Percentiles rank a stretch among this genome's conserved stretches.
Evolutionary conservation across 2,329 filamentous ascomycete genomes (phyloP).

Genomic region (Exophiala spinifera): DNA sequence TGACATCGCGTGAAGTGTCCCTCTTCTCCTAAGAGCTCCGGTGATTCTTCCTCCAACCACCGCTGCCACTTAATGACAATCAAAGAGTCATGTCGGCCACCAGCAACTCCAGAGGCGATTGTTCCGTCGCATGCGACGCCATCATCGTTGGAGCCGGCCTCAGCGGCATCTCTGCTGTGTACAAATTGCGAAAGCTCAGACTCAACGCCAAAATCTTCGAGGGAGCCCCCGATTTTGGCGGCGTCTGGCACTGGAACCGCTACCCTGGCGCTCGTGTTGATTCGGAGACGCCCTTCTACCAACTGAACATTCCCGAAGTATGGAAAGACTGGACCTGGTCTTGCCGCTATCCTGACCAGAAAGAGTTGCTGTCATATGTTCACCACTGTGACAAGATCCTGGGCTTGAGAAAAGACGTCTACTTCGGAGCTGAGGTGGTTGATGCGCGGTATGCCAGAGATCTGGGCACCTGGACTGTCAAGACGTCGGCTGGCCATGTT

Average conservation of each 20-base stretch:
- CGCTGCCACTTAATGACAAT: too few species aligned
- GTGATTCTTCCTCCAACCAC: too few species aligned
- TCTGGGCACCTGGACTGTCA: constrained; percentile 37
- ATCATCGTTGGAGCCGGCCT: constrained; percentile 32
- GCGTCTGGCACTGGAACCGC: constrained; percentile 46
- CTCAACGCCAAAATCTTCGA: constrained; percentile 51
- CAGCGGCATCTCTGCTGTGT: constrained; percentile 50
- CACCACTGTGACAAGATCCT: constrained; percentile 38
- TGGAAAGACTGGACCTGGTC: constrained; percentile 48
- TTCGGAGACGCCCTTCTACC: constrained; percentile 52
- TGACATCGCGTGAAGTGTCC: too few species aligned
- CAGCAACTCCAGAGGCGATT: too few species aligned
- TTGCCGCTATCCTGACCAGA: constrained; percentile 37
- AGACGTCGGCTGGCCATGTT: constrained; percentile 34
- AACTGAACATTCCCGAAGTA: constrained; percentile 50
- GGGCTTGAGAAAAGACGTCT: constrained; percentile 38
- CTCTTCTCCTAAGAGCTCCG: too few species aligned
- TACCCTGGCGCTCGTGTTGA: constrained; percentile 57
- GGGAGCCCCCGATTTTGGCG: constrained; percentile 44
- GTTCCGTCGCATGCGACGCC: constrained; percentile 8
- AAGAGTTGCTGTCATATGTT: constrained; percentile 42
- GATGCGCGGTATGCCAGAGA: constrained; percentile 35
- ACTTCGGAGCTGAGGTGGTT: constrained; percentile 33
- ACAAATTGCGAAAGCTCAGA: constrained; percentile 51
- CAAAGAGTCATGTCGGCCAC: too few species aligned